Evolutionary conservation across 169 alveolate genomes (phyloP), one percentile per base, ranked within the genome.

Genomic region (Nephromyces sp.): DNA sequence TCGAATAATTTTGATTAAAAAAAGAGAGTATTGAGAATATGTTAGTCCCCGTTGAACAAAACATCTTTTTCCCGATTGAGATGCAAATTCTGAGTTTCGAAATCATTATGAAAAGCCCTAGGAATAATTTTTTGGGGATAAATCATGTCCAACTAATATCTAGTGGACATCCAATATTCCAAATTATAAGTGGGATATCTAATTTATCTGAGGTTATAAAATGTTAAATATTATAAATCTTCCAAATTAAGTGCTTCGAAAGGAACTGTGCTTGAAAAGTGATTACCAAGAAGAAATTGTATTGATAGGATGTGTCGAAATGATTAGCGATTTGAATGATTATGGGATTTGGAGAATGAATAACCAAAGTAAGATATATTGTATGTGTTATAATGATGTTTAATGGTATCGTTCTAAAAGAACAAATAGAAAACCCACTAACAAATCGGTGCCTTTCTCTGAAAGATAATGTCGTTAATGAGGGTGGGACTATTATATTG

Each of bases 141-240:
- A 88, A 81, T 63, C 87, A 84, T 29, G 85, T 86, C 32, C 92
- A 89, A 72, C 89, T 89, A 22, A 33, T 77, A 64, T 83, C 90
- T 15, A 85, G 84, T n/a, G 92, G 89, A 32, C 74, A 86, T 62
- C 94, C 96, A 6, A 71, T 86, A 0, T 77, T 90, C 32, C 79
- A 92, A 75, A 89, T 91, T 52, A 91, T 86, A 28, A 82, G 92
- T 32, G 96, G 96, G 1, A 91, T 91, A 70, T 86, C 95, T n/a
- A 88, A 89, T n/a, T n/a, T n/a, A n/a, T n/a, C n/a, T n/a, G n/a
- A n/a, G n/a, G n/a, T n/a, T n/a, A n/a, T n/a, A n/a, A n/a, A n/a
- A n/a, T n/a, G n/a, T n/a, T n/a, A n/a, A n/a, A n/a, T n/a, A n/a
- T n/a, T n/a, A n/a, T n/a, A n/a, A n/a, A n/a, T n/a, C n/a, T n/a